phyloP scores from a whole-genome alignment of 2,329 filamentous ascomycete genomes.

The Colletotrichum australisinense region DNA sequence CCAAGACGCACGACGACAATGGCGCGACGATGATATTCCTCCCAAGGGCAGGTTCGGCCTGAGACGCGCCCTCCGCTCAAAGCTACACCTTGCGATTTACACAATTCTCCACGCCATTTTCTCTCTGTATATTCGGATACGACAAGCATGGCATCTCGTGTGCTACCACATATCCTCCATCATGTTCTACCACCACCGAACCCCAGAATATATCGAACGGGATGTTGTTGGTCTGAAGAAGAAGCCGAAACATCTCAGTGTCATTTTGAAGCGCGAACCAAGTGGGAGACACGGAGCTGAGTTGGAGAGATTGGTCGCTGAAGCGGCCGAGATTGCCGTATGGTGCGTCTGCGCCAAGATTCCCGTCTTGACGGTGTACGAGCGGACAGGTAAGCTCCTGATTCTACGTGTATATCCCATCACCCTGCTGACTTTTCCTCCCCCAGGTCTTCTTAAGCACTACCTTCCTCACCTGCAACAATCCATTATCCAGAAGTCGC shows the following conservation, averaged over 20 bases:
- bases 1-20: conserved; percentile 18
- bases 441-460: conserved; percentile 84
- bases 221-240: conserved; percentile 82
- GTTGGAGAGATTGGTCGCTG: conserved; percentile 86
- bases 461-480: conserved; percentile 88
- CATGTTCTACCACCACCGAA: conserved; percentile 94
- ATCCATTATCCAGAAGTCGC: conserved; percentile 81
- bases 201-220: conserved; percentile 89
- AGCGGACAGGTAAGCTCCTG: conserved; percentile 78
- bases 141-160: conserved; percentile 83
- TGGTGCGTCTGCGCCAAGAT: conserved; percentile 95
- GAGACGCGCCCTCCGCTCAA: conserved; percentile 69
- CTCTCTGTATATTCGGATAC: conserved; percentile 86
- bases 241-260: conserved; percentile 87
- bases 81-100: conserved; percentile 76
- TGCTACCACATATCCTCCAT: conserved; percentile 83
- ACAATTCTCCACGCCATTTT: conserved; percentile 82
- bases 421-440: conserved; percentile 34
- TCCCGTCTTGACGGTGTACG: conserved; percentile 88
- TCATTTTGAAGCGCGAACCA: conserved; percentile 81
- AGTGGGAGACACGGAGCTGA: conserved; percentile 77
- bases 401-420: background rate
- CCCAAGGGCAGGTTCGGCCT: conserved; percentile 63
- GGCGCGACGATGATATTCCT: conserved; percentile 38
- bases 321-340: conserved; percentile 90